Percentiles rank a stretch among this genome's conserved stretches.
These are phyloP conservation scores for Microdochium trichocladiopsis DNA, from an alignment of 2,329 filamentous ascomycete genomes.

Conservation along the genomic window DNA sequence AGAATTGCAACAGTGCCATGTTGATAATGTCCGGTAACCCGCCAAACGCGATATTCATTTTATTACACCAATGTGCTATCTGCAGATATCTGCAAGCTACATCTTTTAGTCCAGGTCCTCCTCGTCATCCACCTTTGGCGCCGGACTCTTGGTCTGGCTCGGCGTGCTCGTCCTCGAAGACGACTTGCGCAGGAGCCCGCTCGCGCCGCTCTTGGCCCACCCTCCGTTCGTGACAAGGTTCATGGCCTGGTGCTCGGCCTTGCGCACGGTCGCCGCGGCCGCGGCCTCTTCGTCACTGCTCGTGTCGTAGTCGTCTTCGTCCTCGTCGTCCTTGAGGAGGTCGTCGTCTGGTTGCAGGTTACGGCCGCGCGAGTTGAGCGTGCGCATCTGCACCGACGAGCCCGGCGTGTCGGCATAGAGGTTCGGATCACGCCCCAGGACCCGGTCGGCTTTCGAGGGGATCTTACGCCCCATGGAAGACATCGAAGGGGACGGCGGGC, in stretches of 20 bases:
- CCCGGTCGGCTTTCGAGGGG: conserved; percentile 50
- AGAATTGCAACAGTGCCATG: too few species aligned
- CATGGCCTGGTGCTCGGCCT: conserved; percentile 38
- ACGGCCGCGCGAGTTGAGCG: conserved; percentile 37
- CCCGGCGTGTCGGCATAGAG: conserved; percentile 43
- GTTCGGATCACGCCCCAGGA: conserved; percentile 50
- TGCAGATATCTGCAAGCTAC: neutral
- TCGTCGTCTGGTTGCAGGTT: conserved; percentile 28
- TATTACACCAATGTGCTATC: neutral
- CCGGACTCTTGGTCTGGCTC: conserved; percentile 1
- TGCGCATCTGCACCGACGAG: conserved; percentile 34
- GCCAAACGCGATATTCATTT: too few species aligned
- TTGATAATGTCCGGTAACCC: too few species aligned
- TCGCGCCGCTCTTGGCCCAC: conserved; percentile 26
- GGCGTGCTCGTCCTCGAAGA: conserved; percentile 6
- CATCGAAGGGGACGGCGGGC: conserved; percentile 8
- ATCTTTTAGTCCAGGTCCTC: conserved; percentile 5
- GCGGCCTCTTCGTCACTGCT: conserved; percentile 32
- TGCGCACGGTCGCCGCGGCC: conserved; percentile 23
- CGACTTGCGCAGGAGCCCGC: conserved; percentile 20
- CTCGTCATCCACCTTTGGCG: conserved; percentile 4
- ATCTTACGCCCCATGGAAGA: conserved; percentile 22
- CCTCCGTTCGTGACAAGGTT: conserved; percentile 30
- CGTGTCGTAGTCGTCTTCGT: conserved; percentile 21
- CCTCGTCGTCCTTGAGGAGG: conserved; percentile 16